phyloP scores from a whole-genome alignment of 2,329 filamentous ascomycete species.

The Fusarium anguioides region DNA sequence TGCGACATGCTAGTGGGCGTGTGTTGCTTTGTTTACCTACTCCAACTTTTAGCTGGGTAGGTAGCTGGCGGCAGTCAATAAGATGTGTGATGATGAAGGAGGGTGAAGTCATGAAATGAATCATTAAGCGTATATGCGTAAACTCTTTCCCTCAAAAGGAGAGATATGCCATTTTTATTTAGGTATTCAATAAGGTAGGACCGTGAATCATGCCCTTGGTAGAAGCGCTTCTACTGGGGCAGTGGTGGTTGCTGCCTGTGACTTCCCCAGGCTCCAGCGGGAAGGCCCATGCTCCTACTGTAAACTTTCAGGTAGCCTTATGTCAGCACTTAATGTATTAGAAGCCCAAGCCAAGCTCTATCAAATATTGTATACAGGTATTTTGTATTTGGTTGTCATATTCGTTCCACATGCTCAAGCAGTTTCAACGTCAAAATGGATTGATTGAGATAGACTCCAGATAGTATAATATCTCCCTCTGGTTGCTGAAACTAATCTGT shows the following conservation, averaged over 20 bases:
- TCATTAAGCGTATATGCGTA: background rate
- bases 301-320: background rate
- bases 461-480: no score
- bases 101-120: background rate
- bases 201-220: conserved; percentile 8
- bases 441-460: no score
- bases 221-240: conserved; percentile 12
- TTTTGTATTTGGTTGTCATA: no score
- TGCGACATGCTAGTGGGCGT: conserved; percentile 20
- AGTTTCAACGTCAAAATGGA: no score
- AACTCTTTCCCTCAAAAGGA: background rate
- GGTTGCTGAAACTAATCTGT: background rate
- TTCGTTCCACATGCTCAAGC: no score
- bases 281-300: conserved; percentile 20
- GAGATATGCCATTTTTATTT: background rate
- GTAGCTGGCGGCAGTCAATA: background rate
- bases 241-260: conserved; percentile 32
- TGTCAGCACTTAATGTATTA: conserved; percentile 16
- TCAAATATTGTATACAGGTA: no score
- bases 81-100: background rate
- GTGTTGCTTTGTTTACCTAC: conserved; percentile 3
- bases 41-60: conserved; percentile 25
- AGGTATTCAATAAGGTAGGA: no score
- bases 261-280: conserved; percentile 12
- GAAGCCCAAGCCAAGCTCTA: no score